Conservation (phyloP, 805 yeast species). For the Phaffomyces antillensis region DNA sequence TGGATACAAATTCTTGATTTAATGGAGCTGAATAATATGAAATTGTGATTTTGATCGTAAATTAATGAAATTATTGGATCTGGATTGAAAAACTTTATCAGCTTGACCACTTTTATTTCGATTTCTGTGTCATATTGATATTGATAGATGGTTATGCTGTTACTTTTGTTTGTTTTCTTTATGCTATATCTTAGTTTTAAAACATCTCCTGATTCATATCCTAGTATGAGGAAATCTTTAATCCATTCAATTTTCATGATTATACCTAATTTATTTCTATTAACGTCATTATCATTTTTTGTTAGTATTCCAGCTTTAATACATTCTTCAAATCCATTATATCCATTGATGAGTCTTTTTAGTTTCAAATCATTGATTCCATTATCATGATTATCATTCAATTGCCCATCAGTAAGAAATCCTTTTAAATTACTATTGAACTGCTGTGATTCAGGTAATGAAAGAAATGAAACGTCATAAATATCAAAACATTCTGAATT, state of each 20-base stretch:
- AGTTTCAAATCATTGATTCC: slow-evolving; percentile 12
- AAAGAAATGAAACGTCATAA: slow-evolving; percentile 32
- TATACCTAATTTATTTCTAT: slow-evolving; percentile 46
- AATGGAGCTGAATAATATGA: slow-evolving; percentile 41
- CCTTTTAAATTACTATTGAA: too few relatives aligned
- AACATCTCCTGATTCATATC: slow-evolving; percentile 71
- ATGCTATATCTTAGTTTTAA: slow-evolving; percentile 6
- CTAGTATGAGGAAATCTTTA: slow-evolving; percentile 32
- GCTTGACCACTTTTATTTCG: slow-evolving; percentile 5
- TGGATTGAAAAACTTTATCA: slow-evolving; percentile 25
- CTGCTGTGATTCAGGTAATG: not conserved
- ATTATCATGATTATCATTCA: not conserved
- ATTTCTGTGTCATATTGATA: slow-evolving; percentile 20
- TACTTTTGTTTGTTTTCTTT: too few relatives aligned
- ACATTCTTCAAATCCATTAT: slow-evolving; percentile 14
- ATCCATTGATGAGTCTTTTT: slow-evolving; percentile 19
- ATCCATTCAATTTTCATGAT: slow-evolving; percentile 51
- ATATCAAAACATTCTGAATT: slow-evolving; percentile 62
- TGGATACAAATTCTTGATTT: slow-evolving; percentile 33
- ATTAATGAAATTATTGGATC: slow-evolving; percentile 46
- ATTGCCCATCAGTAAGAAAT: too few relatives aligned
- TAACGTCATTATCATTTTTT: slow-evolving; percentile 7
- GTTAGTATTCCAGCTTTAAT: slow-evolving; percentile 14
- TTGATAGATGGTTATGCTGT: too few relatives aligned
- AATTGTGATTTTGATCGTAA: slow-evolving; percentile 20